Percentiles rank a stretch among this genome's conserved stretches.
Conservation (phyloP, 2,329 filamentous ascomycete species). For the Hymenoscyphus repandus region DNA sequence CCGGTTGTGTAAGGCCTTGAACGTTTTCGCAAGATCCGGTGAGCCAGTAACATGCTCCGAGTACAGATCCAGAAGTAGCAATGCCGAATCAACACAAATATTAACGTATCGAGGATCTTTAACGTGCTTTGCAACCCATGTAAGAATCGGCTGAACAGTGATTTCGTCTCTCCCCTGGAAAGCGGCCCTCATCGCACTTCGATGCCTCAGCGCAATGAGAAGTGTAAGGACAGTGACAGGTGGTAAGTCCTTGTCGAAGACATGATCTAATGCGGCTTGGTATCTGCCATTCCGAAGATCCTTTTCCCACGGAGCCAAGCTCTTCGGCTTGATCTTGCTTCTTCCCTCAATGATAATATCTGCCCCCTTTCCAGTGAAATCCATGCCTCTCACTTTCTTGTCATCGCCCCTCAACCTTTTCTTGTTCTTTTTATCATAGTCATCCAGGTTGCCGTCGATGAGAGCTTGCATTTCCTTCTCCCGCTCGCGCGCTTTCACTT, state of each 20-base stretch:
- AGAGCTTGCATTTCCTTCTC: constrained; percentile 82
- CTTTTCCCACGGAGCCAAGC: constrained; percentile 72
- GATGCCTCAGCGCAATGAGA: constrained; percentile 79
- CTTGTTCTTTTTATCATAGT: constrained; percentile 66
- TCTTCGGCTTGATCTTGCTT: constrained; percentile 57
- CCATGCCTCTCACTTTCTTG: constrained; percentile 61
- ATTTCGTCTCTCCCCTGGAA: constrained; percentile 76
- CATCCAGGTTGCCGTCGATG: constrained; percentile 69
- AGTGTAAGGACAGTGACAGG: constrained; percentile 66
- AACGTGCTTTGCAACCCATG: constrained; percentile 78
- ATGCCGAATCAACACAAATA: constrained; percentile 76
- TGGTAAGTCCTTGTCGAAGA: constrained; percentile 56
- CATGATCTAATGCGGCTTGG: constrained; percentile 70
- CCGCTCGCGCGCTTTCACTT: constrained; percentile 67
- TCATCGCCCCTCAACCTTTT: constrained; percentile 58
- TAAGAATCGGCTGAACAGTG: constrained; percentile 73
- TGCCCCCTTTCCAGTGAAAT: constrained; percentile 76
- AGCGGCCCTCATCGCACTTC: constrained; percentile 75
- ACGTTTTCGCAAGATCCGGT: constrained; percentile 63
- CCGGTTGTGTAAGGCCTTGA: constrained; percentile 62
- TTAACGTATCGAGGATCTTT: constrained; percentile 75
- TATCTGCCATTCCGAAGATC: constrained; percentile 77
- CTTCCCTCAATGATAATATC: constrained; percentile 84
- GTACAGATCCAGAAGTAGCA: constrained; percentile 83
- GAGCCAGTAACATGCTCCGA: constrained; percentile 72